These are phyloP conservation scores for Vitis hybrid DNA, from an alignment of 177 flowering plant species.

Conservation along the genomic window DNA sequence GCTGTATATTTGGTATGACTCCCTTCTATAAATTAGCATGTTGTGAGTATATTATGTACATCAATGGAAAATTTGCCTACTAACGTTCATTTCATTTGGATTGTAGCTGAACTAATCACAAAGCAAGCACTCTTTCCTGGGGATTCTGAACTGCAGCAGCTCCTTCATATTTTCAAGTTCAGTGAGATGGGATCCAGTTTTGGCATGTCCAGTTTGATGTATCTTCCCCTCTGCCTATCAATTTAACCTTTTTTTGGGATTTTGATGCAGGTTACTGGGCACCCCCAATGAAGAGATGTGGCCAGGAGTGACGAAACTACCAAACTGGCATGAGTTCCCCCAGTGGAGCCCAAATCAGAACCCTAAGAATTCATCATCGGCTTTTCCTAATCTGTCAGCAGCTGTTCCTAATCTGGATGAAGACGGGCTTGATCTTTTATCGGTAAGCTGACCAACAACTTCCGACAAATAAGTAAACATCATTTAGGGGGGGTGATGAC, in stretches of 20 bases:
- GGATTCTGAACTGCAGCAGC: constrained; percentile 92
- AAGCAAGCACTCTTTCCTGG: constrained; percentile 84
- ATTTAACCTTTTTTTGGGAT: not conserved
- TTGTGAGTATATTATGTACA: not conserved
- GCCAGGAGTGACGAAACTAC: constrained; percentile 82
- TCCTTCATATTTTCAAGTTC: constrained; percentile 92
- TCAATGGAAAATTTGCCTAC: not conserved
- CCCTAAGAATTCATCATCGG: too few relatives aligned
- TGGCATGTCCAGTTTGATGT: not conserved
- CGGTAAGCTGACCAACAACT: constrained; percentile 34
- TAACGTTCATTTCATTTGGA: not conserved
- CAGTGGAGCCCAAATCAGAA: constrained; percentile 61
- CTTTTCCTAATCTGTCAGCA: constrained; percentile 39
- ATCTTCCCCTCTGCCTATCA: not conserved
- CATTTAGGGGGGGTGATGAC: too few relatives aligned
- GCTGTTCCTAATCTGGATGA: constrained; percentile 67
- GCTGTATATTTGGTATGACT: constrained; percentile 79
- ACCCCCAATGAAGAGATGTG: constrained; percentile 86
- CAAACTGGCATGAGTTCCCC: constrained; percentile 90
- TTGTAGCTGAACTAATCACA: constrained; percentile 80
- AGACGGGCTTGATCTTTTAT: constrained; percentile 62
- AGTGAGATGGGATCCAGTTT: too few relatives aligned
- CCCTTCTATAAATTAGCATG: not conserved
- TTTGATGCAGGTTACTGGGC: constrained; percentile 63
- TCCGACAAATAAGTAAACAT: too few relatives aligned